These are phyloP conservation scores for Ganoderma resinaceum DNA, from an alignment of 1,284 basidiomycete species.

Conservation along the genomic window DNA sequence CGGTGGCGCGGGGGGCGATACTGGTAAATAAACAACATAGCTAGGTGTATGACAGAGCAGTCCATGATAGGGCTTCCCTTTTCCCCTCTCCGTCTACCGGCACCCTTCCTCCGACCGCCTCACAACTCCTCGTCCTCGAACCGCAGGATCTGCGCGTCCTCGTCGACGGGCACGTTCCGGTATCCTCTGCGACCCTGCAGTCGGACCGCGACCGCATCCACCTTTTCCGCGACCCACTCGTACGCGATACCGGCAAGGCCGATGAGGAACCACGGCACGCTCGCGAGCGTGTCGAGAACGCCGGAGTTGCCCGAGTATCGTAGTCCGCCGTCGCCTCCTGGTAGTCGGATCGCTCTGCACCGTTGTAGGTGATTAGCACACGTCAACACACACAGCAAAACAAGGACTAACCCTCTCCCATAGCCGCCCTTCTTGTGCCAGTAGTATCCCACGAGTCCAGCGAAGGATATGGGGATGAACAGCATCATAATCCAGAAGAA, in stretches of 20 bases:
- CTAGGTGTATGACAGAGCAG: constrained; percentile 14
- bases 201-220: constrained; percentile 53
- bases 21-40: constrained; percentile 22
- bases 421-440: constrained; percentile 77
- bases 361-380: not conserved
- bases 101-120: not conserved
- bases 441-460: constrained; percentile 79
- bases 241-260: constrained; percentile 80
- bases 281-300: constrained; percentile 74
- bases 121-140: constrained; percentile 80
- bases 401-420: constrained; percentile 68
- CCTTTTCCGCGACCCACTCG: constrained; percentile 61
- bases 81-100: not conserved
- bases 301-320: constrained; percentile 58
- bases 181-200: constrained; percentile 73
- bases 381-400: not conserved
- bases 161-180: constrained; percentile 83
- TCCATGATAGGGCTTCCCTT: not conserved
- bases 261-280: constrained; percentile 87
- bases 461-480: constrained; percentile 76
- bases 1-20: constrained; percentile 4
- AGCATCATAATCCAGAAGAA: constrained; percentile 87
- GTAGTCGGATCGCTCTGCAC: constrained; percentile 78
- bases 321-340: constrained; percentile 56
- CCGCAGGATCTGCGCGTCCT: constrained; percentile 84